Evolutionary conservation across 192 early-diverging fungal species (phyloP).

Genomic region (Podila epigama): DNA sequence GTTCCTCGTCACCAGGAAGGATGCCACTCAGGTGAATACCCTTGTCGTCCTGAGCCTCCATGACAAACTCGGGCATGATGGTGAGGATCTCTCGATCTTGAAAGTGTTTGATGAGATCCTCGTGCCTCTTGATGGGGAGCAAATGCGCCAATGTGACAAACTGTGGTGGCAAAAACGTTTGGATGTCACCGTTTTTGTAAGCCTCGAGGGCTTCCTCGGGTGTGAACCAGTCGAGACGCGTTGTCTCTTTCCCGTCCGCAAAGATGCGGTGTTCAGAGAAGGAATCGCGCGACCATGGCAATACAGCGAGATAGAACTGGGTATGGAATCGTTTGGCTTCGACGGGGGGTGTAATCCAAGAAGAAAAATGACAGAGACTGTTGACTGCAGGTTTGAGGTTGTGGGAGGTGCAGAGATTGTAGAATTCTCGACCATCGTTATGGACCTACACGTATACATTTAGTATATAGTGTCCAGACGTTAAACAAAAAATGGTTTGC

Average conservation of each 20-base stretch:
- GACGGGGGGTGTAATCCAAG: slow-evolving; percentile 70
- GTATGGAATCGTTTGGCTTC: slow-evolving; percentile 69
- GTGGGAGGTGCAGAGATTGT: slow-evolving; percentile 53
- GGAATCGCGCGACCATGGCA: slow-evolving; percentile 52
- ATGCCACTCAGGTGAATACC: slow-evolving; percentile 24
- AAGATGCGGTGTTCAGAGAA: slow-evolving; percentile 28
- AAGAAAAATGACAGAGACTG: slow-evolving; percentile 64
- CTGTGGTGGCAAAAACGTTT: slow-evolving; percentile 72
- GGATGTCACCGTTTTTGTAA: slow-evolving; percentile 51
- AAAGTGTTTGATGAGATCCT: slow-evolving; percentile 51
- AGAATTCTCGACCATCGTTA: slow-evolving; percentile 57
- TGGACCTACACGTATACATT: too few relatives aligned
- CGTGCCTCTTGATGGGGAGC: slow-evolving; percentile 44
- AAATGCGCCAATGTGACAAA: slow-evolving; percentile 65
- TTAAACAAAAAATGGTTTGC: too few relatives aligned
- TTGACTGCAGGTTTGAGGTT: slow-evolving; percentile 53
- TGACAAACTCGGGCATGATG: slow-evolving; percentile 48
- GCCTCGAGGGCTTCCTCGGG: slow-evolving; percentile 66
- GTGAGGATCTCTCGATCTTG: slow-evolving; percentile 21
- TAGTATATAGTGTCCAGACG: too few relatives aligned
- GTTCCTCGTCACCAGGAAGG: slow-evolving; percentile 55
- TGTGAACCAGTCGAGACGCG: slow-evolving; percentile 68
- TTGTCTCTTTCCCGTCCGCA: slow-evolving; percentile 70
- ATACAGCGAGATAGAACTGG: slow-evolving; percentile 69
- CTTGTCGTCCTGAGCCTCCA: slow-evolving; percentile 30